Evolutionary conservation across 495 filamentous ascomycete species (phyloP).

Genomic region (Zalerion maritima): DNA sequence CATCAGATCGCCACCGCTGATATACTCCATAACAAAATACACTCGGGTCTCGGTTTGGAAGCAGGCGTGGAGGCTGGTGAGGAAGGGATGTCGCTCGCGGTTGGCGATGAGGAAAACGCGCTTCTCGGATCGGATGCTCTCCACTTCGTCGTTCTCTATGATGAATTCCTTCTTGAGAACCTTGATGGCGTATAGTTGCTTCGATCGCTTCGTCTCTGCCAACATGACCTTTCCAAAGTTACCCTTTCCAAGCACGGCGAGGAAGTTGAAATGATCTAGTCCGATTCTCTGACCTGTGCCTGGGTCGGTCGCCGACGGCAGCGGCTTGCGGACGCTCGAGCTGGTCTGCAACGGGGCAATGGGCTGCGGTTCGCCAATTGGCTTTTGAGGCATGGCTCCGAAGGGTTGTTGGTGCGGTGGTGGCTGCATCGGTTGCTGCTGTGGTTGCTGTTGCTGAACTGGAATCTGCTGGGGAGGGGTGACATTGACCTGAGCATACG

Average conservation of each 20-base stretch:
- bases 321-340: conserved; percentile 29
- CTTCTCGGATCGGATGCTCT: conserved; percentile 96
- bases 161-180: conserved; percentile 99
- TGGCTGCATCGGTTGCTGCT: conserved; percentile 24
- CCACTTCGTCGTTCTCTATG: conserved; percentile 99
- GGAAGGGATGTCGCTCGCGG: conserved; percentile 93
- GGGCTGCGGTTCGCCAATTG: conserved; percentile 11
- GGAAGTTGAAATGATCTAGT: conserved; percentile 97
- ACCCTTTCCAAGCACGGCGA: conserved; percentile 95
- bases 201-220: conserved; percentile 84
- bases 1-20: conserved; percentile 98
- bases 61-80: conserved; percentile 90
- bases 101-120: conserved; percentile 94
- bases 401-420: conserved; percentile 16
- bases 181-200: conserved; percentile 95
- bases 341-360: conserved; percentile 20
- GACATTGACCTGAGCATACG: conserved; percentile 48
- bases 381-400: conserved; percentile 11
- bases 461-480: conserved; percentile 27
- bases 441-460: conserved; percentile 16
- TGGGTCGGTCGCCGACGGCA: conserved; percentile 43
- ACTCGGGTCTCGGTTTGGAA: conserved; percentile 98
- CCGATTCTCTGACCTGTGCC: conserved; percentile 71
- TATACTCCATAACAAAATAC: conserved; percentile 99
- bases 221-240: conserved; percentile 99